Base-by-base conservation (phyloP, 1,139 yeast species). In the Suhomyces bolitotheri region DNA sequence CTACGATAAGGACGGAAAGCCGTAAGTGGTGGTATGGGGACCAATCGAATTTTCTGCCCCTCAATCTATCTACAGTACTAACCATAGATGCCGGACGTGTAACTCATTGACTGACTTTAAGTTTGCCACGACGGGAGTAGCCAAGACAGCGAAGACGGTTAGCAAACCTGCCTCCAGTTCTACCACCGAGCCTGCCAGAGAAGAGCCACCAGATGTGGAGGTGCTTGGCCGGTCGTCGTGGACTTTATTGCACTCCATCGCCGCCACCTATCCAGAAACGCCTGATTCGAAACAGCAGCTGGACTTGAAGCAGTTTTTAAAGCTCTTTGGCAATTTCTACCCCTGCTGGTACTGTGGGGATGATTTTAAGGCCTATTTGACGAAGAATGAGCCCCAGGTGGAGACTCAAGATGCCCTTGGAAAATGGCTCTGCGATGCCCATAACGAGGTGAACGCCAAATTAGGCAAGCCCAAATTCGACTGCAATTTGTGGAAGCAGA, bases 301-400 rank as follows among this genome's bases (percentile, higher is more conserved):
- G 8, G 95, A 89, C 45, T 76, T 92, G 80, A 67, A 65, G 33
- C 76, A 77, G 40, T 90, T 92, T 49, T 56, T 92, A 34, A 65
- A 64, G 12, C 66, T 87, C 6, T 88, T 92, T 57, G 80, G 95
- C 4, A 78, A 80, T 45, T 71, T 90, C 31, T 92, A 92, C 53
- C 99, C 99, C 2, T 92, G 98, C 60, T 83, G 94, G 86, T 82
- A 78, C 64, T 94, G 98, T 64, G 97, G 95, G 0, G 78, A 76
- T 30, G 97, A 90, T 55, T 87, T 94, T 58, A 73, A 78, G 38
- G 61, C 62, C 17, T 89, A 86, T 62, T 68, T 87, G 30, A 58
- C 58, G 21, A 64, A 60, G 38, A 70, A 83, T 46, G 79, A 80
- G 46, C 95, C 96, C 5, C 69, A 71, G 41, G 88, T 84, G 4